Evolutionary conservation across 805 yeast species (phyloP).

Genomic region (Scheffersomyces coipomensis): DNA sequence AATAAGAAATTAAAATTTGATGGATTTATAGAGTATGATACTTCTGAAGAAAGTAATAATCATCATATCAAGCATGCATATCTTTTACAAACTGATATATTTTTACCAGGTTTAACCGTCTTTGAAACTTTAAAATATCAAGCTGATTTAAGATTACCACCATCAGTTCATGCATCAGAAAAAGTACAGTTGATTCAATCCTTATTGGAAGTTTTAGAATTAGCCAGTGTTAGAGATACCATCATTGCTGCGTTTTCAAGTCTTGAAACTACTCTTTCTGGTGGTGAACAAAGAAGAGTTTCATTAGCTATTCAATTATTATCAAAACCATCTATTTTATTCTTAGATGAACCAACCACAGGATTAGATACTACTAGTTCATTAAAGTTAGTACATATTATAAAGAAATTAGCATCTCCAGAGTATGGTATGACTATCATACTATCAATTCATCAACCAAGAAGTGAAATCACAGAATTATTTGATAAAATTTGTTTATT

Average conservation of each 20-base stretch:
- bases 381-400: constrained; percentile 55
- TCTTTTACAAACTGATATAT: constrained; percentile 71
- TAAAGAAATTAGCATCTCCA: constrained; percentile 46
- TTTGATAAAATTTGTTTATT: constrained; percentile 69
- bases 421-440: constrained; percentile 68
- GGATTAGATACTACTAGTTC: constrained; percentile 84
- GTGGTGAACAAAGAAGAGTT: constrained; percentile 82
- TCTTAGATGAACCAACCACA: constrained; percentile 86
- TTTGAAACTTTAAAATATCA: constrained; percentile 69
- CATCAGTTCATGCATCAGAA: constrained; percentile 38
- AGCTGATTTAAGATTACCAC: constrained; percentile 66
- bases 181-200: constrained; percentile 54
- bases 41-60: constrained; percentile 4
- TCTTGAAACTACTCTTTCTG: constrained; percentile 58
- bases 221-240: constrained; percentile 51
- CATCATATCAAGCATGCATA: constrained; percentile 48
- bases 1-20: constrained; percentile 38
- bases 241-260: constrained; percentile 44
- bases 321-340: constrained; percentile 72
- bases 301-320: constrained; percentile 77
- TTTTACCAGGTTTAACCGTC: constrained; percentile 70
- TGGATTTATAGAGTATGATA: constrained; percentile 40
- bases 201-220: constrained; percentile 60
- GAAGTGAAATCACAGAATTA: constrained; percentile 68
- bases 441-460: constrained; percentile 80